Percentiles rank a stretch among this genome's conserved stretches.
phyloP scores from a whole-genome alignment of 2,329 filamentous ascomycete genomes.

The Sarocladium kiliense region DNA sequence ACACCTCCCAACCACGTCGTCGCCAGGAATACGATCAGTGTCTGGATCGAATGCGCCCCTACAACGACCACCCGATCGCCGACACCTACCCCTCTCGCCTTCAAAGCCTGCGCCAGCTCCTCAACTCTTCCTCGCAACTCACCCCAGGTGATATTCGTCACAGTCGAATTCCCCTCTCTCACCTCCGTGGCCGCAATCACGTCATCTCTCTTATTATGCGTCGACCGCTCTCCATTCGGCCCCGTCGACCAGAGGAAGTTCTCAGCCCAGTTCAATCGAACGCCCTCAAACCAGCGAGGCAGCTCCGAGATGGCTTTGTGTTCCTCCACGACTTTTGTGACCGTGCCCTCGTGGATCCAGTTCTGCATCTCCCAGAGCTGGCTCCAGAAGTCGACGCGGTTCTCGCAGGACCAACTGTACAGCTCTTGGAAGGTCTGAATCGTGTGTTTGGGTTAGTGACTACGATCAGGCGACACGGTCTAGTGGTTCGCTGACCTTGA shows the following conservation, averaged over 20 bases:
- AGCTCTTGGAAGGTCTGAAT: slow-evolving; percentile 62
- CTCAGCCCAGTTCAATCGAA: slow-evolving; percentile 72
- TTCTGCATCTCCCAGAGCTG: slow-evolving; percentile 55
- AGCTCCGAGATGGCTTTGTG: slow-evolving; percentile 63
- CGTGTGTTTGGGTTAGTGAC: not conserved
- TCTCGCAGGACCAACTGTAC: slow-evolving; percentile 61
- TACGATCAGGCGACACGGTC: not conserved
- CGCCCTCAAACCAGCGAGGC: slow-evolving; percentile 72
- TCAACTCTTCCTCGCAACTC: slow-evolving; percentile 58
- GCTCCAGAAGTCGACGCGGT: slow-evolving; percentile 60
- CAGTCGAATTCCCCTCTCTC: slow-evolving; percentile 57
- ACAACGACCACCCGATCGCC: slow-evolving; percentile 75
- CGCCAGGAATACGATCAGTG: slow-evolving; percentile 65
- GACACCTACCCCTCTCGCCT: slow-evolving; percentile 57
- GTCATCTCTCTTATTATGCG: slow-evolving; percentile 61
- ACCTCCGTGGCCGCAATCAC: slow-evolving; percentile 69
- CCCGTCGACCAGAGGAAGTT: slow-evolving; percentile 62
- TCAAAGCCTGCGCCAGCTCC: slow-evolving; percentile 59
- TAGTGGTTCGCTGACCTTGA: slow-evolving; percentile 43
- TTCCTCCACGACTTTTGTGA: slow-evolving; percentile 62
- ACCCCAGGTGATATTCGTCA: slow-evolving; percentile 59
- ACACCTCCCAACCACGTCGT: slow-evolving; percentile 66
- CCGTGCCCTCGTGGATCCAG: slow-evolving; percentile 59
- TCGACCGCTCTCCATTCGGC: slow-evolving; percentile 41
- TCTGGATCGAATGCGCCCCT: slow-evolving; percentile 70